Conservation (phyloP, 2,329 filamentous ascomycete genomes). For the Pyrenophora seminiperda region DNA sequence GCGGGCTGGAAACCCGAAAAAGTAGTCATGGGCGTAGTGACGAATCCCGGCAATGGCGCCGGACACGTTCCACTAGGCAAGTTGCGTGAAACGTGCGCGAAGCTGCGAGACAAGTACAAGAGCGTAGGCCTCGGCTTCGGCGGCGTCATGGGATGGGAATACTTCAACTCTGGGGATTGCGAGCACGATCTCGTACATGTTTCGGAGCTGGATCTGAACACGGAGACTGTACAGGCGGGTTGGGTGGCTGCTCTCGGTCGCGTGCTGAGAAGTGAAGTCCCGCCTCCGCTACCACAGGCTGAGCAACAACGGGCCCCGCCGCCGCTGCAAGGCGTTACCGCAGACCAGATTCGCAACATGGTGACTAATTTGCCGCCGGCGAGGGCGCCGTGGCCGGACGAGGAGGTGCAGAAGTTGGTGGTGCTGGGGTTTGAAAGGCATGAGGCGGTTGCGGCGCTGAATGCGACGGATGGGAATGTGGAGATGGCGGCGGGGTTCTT, state of each 20-base stretch:
- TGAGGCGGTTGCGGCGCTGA: slow-evolving; percentile 55
- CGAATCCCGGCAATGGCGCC: slow-evolving; percentile 74
- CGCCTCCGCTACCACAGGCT: slow-evolving; percentile 12
- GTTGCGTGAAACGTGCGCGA: slow-evolving; percentile 62
- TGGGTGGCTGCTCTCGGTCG: slow-evolving; percentile 74
- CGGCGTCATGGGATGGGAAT: slow-evolving; percentile 95
- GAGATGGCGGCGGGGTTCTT: slow-evolving; percentile 56
- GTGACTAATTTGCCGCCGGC: slow-evolving; percentile 41
- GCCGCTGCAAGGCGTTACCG: slow-evolving; percentile 32
- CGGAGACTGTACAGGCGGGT: slow-evolving; percentile 37
- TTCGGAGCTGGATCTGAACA: slow-evolving; percentile 24
- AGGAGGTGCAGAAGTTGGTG: slow-evolving; percentile 50
- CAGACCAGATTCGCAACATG: slow-evolving; percentile 43
- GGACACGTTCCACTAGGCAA: slow-evolving; percentile 64
- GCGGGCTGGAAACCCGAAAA: slow-evolving; percentile 74
- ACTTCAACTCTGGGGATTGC: slow-evolving; percentile 71
- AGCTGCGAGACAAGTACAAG: slow-evolving; percentile 63
- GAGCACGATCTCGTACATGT: slow-evolving; percentile 39
- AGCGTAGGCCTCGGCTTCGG: slow-evolving; percentile 64
- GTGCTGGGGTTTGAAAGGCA: slow-evolving; percentile 54
- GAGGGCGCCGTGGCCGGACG: slow-evolving; percentile 47
- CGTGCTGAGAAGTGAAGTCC: slow-evolving; percentile 43
- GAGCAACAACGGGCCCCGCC: slow-evolving; percentile 8
- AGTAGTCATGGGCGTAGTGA: slow-evolving; percentile 81
- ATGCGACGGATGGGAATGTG: slow-evolving; percentile 56